Conservation (phyloP, 345 rosid genomes). For the Euclidium syriacum region DNA sequence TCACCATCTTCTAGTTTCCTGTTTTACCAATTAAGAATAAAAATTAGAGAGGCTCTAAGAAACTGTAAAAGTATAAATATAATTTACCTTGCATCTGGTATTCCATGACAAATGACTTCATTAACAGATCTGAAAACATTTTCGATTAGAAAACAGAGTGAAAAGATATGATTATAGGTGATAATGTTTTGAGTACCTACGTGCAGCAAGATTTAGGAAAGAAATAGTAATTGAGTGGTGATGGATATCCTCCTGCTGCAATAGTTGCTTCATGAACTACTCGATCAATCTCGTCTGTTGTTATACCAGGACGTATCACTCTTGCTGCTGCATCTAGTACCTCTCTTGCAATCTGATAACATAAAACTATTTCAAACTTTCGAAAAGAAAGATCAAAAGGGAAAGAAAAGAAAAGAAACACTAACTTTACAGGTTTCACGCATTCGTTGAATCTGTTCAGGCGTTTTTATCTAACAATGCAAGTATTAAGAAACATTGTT, state of each 20-base stretch:
- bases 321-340: constrained; percentile 92
- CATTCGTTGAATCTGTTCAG: constrained; percentile 81
- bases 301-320: constrained; percentile 72
- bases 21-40: no score
- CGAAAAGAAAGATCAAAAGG: no score
- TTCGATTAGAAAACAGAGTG: constrained; percentile 14
- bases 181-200: constrained; percentile 57
- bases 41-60: no score
- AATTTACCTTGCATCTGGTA: constrained; percentile 99
- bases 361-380: no score
- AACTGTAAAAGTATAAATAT: no score
- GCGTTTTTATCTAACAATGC: constrained; percentile 68
- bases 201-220: constrained; percentile 99
- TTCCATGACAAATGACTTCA: constrained; percentile 98
- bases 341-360: constrained; percentile 75
- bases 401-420: background rate
- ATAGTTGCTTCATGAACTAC: constrained; percentile 90
- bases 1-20: constrained; percentile 96
- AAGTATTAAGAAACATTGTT: constrained; percentile 13
- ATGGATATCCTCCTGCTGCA: constrained; percentile 91
- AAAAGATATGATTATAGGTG: background rate
- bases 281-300: constrained; percentile 93
- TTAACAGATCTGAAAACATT: constrained; percentile 71
- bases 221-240: constrained; percentile 92
- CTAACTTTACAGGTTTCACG: constrained; percentile 89